Evolutionary conservation across 805 yeast species (phyloP).

Genomic region (Saccharomyces mikatae): DNA sequence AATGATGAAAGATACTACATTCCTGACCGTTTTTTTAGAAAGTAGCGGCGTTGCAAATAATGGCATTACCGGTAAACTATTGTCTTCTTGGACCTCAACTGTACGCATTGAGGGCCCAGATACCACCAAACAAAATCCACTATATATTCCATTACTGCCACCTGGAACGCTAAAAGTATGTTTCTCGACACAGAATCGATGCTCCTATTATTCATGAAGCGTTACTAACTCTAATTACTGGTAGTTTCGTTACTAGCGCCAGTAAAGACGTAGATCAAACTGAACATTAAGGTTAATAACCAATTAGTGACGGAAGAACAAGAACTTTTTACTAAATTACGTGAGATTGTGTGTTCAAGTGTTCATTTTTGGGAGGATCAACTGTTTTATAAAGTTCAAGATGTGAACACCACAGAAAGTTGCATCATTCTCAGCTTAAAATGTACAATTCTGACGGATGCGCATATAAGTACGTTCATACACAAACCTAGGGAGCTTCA

Average conservation of each 20-base stretch:
- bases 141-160: not conserved
- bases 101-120: not conserved
- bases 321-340: not conserved
- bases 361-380: constrained; percentile 2
- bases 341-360: not conserved
- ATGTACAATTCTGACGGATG: not conserved
- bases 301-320: not conserved
- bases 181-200: not conserved
- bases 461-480: not conserved
- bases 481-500: not conserved
- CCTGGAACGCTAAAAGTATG: not conserved
- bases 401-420: not conserved
- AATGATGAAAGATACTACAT: not conserved
- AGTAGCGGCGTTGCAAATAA: not conserved
- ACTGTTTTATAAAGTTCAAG: not conserved
- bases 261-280: not conserved
- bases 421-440: not conserved
- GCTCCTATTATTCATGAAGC: not conserved
- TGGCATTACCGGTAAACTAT: not conserved
- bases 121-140: not conserved
- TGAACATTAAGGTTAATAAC: not conserved
- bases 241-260: not conserved
- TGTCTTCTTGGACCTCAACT: not conserved
- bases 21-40: not conserved
- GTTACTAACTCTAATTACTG: not conserved